Evolutionary conservation across 2,329 filamentous ascomycete species (phyloP), one percentile per base, ranked within the genome.

Genomic region (Juglanconis oblonga): DNA sequence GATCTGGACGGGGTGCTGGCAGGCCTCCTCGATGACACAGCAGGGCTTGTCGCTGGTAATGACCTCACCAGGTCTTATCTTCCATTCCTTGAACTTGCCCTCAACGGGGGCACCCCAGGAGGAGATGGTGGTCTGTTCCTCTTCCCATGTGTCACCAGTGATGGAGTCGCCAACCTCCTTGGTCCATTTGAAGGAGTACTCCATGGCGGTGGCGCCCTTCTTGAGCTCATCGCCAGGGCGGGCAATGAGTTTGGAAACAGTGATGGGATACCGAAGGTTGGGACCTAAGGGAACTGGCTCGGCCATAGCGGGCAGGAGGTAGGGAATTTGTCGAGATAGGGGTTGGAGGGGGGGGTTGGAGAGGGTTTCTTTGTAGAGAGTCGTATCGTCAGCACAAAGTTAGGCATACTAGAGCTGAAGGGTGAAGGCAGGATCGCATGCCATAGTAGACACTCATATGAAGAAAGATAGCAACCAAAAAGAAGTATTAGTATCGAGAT

Each of bases 241-340:
- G 74, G 92, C 92, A 66, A 94, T 84, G 63, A 98, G 82, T 74
- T 91, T 89, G 68, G 88, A 92, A 75, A 99, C 88, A 67, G 89
- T 96, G 76, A 98, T 93, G 69, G 95, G 95, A 76, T 98, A 99
- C 75, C 89, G 90, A 67, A 97, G 85, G 75, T 85, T 81, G 67
- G 80, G 75, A 69, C 85, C 85, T 59, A 87, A 71, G 58, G 74
- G 78, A 59, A 87, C 72, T 62, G 71, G 73, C 67, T 81, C 80
- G 57, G 74, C 74, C 77, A 80, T 77, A 62, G 62, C 58, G 58
- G 55, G 48, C 44, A 44, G 38, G 33, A 31, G 35, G 9, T 4
- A 0, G 51, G n/a, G 42, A 29, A 4, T 3, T 45, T 38, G 17
- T 55, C 7, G 13, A 31, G 10, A n/a, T n/a, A n/a, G n/a, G n/a